Evolutionary conservation across 495 filamentous ascomycete genomes (phyloP).

Genomic region (Aspergillus sparsus): DNA sequence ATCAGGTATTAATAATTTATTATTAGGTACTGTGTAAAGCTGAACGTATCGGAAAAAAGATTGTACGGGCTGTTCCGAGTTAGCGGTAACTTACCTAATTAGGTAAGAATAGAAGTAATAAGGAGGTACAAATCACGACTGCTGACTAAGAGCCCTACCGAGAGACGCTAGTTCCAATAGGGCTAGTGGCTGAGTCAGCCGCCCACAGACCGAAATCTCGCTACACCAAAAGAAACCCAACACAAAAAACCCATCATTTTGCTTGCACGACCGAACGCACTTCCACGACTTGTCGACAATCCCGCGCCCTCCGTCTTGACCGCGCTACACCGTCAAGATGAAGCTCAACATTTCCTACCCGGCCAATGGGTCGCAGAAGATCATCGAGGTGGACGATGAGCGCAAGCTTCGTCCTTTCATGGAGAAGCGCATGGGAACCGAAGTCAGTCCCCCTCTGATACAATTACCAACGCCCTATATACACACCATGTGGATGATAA

Average conservation of each 20-base stretch:
- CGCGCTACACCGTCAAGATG: constrained; percentile 62
- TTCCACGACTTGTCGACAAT: constrained; percentile 50
- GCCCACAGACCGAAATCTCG: constrained; percentile 39
- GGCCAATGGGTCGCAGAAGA: constrained; percentile 98
- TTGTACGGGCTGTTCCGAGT: too few relatives aligned
- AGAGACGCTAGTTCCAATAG: constrained; percentile 10
- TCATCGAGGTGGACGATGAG: constrained; percentile 98
- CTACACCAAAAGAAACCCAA: constrained; percentile 37
- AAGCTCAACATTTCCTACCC: constrained; percentile 99
- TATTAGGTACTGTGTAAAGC: too few relatives aligned
- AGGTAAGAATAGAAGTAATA: background rate
- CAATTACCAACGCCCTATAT: constrained; percentile 9
- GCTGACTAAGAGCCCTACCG: constrained; percentile 38
- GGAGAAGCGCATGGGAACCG: constrained; percentile 94
- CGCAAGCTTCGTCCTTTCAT: constrained; percentile 85
- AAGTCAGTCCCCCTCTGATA: constrained; percentile 60
- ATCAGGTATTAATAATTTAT: too few relatives aligned
- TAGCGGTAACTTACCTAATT: background rate
- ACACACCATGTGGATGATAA: constrained; percentile 3
- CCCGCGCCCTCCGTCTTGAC: constrained; percentile 55
- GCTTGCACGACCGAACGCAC: constrained; percentile 33
- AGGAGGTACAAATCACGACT: background rate
- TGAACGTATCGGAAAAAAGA: too few relatives aligned
- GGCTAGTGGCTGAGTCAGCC: constrained; percentile 35
- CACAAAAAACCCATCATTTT: constrained; percentile 34